These are phyloP conservation scores for Tagetes erecta DNA, from an alignment of 129 eudicot genomes.

Conservation along the genomic window DNA sequence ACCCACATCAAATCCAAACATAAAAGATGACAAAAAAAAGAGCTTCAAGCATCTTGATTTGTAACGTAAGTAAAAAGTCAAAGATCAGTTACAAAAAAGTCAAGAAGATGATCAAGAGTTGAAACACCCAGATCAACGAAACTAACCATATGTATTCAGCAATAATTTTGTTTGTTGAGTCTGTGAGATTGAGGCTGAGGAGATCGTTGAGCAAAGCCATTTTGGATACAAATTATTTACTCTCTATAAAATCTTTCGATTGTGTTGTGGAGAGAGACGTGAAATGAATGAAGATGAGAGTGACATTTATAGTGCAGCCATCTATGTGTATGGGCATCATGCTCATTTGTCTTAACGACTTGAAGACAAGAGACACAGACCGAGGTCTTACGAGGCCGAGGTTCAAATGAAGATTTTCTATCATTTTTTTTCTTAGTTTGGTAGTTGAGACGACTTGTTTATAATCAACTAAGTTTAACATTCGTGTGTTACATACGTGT, in stretches of 20 bases:
- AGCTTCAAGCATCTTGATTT: conserved; percentile 23
- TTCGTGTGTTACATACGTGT: no score
- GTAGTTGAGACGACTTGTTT: no score
- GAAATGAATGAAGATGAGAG: neutral
- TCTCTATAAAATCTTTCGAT: neutral
- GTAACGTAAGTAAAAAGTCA: conserved; percentile 23
- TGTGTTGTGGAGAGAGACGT: neutral
- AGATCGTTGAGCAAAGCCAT: conserved; percentile 71
- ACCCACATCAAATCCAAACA: neutral
- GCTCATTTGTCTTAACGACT: no score
- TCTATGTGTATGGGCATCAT: neutral
- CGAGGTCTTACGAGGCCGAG: no score
- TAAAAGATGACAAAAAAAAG: conserved; percentile 17
- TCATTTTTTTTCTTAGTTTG: no score
- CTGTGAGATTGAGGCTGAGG: conserved; percentile 62
- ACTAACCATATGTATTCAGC: conserved; percentile 84
- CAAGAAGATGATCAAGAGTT: conserved; percentile 12
- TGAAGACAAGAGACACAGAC: no score
- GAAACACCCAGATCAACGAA: neutral
- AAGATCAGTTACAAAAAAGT: neutral
- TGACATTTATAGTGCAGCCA: conserved; percentile 22
- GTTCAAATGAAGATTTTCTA: no score
- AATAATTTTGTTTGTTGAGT: conserved; percentile 53
- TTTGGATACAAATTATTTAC: neutral
- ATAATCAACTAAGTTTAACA: no score